Evolutionary conservation across 306 rosid species (phyloP), one percentile per base, ranked within the genome.

Genomic region (Cucumis cinereus): DNA sequence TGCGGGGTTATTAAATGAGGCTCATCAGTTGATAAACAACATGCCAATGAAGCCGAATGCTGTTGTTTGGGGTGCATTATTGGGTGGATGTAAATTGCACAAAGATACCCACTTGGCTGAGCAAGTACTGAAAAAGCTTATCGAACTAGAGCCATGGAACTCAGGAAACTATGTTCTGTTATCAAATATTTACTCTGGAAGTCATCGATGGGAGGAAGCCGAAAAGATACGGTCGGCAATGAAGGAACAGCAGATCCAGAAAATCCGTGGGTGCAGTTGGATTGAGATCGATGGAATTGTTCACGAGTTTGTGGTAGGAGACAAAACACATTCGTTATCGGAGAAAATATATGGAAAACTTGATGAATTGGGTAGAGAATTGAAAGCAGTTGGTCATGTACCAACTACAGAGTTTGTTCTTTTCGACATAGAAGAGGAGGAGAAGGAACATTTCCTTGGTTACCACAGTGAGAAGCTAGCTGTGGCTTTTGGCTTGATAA

Each of bases 401-500:
- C 97, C 97, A 0, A 91, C 91, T 30, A 89, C 92, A 33, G 97
- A 91, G 24, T 85, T 86, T 77, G 92, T 64, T 64, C 72, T 36
- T 35, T 64, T 64, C n/a, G 72, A 36, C 50, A 64, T 64, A 36
- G 72, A 36, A 64, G 72, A 64, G 8, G 72, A 38, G 28, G 72
- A 64, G 50, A 64, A 64, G 26, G 72, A 64, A 38, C 86, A 88
- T 71, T 81, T 80, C 68, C 93, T 89, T 57, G 86, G 95, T 40
- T 85, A 83, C 71, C 97, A 91, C 73, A 89, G 93, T 63, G 95
- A 89, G 83, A 89, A 89, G 77, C 73, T 91, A 54, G 95, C 97
- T 43, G 58, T 89, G 86, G 95, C 95, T 63, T 89, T 89, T 79
- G 91, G 89, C 52, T 80, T 88, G 45, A 88, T 91, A 79, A 80